These are phyloP conservation scores for Diplogelasinospora grovesii DNA, from an alignment of 495 filamentous ascomycete species.

Conservation along the genomic window DNA sequence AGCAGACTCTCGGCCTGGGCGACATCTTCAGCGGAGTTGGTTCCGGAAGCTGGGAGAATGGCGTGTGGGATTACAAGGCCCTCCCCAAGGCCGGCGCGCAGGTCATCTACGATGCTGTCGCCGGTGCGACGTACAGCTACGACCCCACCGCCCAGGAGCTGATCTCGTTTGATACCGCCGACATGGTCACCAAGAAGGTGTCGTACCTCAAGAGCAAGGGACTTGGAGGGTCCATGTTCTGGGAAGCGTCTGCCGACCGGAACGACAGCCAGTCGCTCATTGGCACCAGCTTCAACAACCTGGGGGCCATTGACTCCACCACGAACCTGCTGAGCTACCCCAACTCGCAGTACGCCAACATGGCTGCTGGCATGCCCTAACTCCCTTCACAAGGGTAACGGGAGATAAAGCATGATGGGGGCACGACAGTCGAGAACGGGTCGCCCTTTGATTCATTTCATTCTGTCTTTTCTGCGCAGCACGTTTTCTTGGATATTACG, in stretches of 20 bases:
- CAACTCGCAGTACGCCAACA: conserved; percentile 36
- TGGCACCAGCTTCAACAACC: conserved; percentile 34
- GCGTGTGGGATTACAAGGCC: conserved; percentile 79
- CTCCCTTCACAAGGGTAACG: too few relatives aligned
- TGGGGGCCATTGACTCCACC: conserved; percentile 31
- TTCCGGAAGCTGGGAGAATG: conserved; percentile 62
- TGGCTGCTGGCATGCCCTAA: conserved; percentile 19
- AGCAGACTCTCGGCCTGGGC: conserved; percentile 63
- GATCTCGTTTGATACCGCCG: conserved; percentile 67
- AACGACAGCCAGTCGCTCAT: conserved; percentile 56
- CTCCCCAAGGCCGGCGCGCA: conserved; percentile 43
- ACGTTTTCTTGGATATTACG: too few relatives aligned
- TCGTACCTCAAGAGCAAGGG: conserved; percentile 54
- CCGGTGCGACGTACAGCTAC: conserved; percentile 64
- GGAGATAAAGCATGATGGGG: too few relatives aligned
- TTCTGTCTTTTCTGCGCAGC: too few relatives aligned
- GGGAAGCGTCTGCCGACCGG: conserved; percentile 76
- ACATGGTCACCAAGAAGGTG: conserved; percentile 56
- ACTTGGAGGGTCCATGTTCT: conserved; percentile 84
- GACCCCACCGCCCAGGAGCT: conserved; percentile 52
- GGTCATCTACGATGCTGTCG: conserved; percentile 38
- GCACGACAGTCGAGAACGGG: too few relatives aligned
- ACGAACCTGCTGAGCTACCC: conserved; percentile 37
- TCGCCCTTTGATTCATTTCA: too few relatives aligned
- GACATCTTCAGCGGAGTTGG: conserved; percentile 57